Base-by-base conservation (phyloP, 129 eudicot species). In the Pulicaria dysenterica region DNA sequence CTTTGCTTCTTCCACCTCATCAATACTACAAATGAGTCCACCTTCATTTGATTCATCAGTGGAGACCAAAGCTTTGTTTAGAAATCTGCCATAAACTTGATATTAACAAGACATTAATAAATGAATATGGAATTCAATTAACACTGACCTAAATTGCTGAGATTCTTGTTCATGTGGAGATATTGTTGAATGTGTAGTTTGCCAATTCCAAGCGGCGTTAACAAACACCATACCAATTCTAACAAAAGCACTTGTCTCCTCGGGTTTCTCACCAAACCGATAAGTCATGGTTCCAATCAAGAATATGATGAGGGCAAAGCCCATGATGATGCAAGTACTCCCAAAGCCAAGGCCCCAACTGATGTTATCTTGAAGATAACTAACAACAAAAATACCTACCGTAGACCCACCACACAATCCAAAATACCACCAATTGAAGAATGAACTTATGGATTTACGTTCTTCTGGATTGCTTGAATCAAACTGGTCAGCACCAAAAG, bases 401-500 rank as follows among this genome's bases (percentile, higher is more conserved):
- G 80, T 39, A 14, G 90, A 66, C 16, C 90, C 90, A 0, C 60
- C 49, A 48, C 83, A 73, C 24, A 80, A 8, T 19, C 88, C 83
- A 59, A 84, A 75, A 68, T 77, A 80, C 86, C 88, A 87, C 93
- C 93, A 90, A 39, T 87, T 90, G 80, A 90, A 87, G 64, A 87
- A 90, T 4, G 93, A 84, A 60, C 85, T 83, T 64, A 82, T 80
- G 73, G 85, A 77, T 80, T 53, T 75, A 24, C 80, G 37, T 63
- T 90, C 90, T 42, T 82, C 37, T 4, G 87, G 83, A 64, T 87
- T 72, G 9, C 70, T 67, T 1, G 49, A 79, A 53, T 90, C 96
- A 79, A 87, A 90, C 44, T 87, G 93, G 61, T 90, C 96, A 5
- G 93, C 93, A 12, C 90, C 96, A 36, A 87, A 90, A 8, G 96